phyloP scores from a whole-genome alignment of 441 rosid genomes.

The Gossypium schwendimanii region DNA sequence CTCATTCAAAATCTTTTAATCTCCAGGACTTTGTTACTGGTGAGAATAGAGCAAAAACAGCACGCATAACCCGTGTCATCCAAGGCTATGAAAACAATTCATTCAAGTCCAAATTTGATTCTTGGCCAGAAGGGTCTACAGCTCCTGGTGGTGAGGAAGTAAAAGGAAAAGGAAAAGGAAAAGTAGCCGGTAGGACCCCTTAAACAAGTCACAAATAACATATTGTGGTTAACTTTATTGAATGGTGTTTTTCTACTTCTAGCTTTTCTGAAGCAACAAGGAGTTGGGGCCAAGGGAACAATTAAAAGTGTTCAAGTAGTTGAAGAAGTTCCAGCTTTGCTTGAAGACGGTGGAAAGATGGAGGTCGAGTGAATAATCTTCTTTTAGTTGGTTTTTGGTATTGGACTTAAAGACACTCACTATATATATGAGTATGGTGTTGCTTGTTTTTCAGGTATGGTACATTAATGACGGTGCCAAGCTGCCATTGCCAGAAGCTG shows the following conservation, averaged over 20 bases:
- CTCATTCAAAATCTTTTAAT: slow-evolving; percentile 23
- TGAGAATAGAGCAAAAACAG: slow-evolving; percentile 79
- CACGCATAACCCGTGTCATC: slow-evolving; percentile 65
- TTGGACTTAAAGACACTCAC: slow-evolving; percentile 6
- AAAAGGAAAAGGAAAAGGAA: slow-evolving; percentile 97
- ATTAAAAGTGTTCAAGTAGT: slow-evolving; percentile 64
- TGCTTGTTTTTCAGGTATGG: slow-evolving; percentile 63
- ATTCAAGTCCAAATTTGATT: slow-evolving; percentile 85
- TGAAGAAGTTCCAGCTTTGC: slow-evolving; percentile 94
- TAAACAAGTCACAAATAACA: slow-evolving; percentile 11
- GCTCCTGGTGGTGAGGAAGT: slow-evolving; percentile 85
- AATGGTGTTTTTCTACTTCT: slow-evolving; percentile 18
- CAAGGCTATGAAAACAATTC: slow-evolving; percentile 94
- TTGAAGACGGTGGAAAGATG: slow-evolving; percentile 95
- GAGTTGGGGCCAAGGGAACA: slow-evolving; percentile 78
- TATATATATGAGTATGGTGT: not conserved
- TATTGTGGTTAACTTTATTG: slow-evolving; percentile 19
- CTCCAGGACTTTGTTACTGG: slow-evolving; percentile 66
- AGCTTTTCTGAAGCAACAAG: slow-evolving; percentile 98
- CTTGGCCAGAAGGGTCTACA: slow-evolving; percentile 88
- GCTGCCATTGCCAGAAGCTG: slow-evolving; percentile 69
- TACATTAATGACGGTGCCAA: slow-evolving; percentile 69
- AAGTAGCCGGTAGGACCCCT: slow-evolving; percentile 72
- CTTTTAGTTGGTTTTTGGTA: slow-evolving; percentile 14
- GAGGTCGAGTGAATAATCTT: slow-evolving; percentile 53